phyloP scores from a whole-genome alignment of 225 moss, liverwort and hornwort genomes.

The Marchantia paleacea region DNA sequence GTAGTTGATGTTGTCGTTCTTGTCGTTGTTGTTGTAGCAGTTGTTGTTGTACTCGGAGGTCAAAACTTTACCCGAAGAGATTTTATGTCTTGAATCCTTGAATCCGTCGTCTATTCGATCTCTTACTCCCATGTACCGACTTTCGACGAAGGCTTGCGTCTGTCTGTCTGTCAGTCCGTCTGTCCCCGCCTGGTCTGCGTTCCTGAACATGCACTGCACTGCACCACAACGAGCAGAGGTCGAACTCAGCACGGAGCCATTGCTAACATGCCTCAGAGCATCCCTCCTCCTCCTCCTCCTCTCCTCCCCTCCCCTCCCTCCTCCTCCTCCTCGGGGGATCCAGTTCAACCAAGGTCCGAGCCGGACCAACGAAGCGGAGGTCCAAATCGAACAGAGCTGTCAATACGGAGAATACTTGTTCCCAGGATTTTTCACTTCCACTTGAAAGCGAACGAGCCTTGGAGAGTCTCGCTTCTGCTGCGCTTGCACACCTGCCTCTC shows the following conservation, averaged over 20 bases:
- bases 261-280: background rate
- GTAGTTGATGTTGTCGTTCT: no score
- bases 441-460: background rate
- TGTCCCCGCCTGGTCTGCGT: background rate
- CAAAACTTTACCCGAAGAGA: background rate
- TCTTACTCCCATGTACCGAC: background rate
- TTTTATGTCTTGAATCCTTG: background rate
- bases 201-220: background rate
- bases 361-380: background rate
- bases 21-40: no score
- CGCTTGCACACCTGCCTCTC: no score
- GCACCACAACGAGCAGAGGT: slow-evolving; percentile 3
- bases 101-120: background rate
- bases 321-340: background rate
- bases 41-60: background rate
- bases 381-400: background rate
- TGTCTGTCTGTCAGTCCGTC: background rate
- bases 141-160: background rate
- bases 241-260: background rate
- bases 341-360: slow-evolving; percentile 3
- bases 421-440: background rate
- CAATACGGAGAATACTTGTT: background rate
- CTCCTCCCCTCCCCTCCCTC: background rate
- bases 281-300: background rate
- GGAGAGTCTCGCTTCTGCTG: background rate